Evolutionary conservation across 1,139 yeast species (phyloP), one percentile per base, ranked within the genome.

Genomic region (Hanseniaspora uvarum): DNA sequence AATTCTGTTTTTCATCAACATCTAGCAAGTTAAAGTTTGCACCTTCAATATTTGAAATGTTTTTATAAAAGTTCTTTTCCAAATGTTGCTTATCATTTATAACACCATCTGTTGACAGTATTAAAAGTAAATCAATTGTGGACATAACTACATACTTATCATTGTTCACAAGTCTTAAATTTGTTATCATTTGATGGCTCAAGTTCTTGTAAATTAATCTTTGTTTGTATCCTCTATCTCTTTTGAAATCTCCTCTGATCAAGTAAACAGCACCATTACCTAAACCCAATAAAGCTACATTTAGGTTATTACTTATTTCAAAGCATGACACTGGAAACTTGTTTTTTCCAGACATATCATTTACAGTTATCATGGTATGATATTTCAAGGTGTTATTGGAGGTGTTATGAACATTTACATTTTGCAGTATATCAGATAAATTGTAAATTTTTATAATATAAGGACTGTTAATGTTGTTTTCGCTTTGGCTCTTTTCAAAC

Each of bases 161-260:
- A 19, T 61, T 60, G 12, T 58, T 52, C 36, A 59, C 61, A 26
- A 68, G 58, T 21, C 68, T 61, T 1, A 92, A 68, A 0, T 88
- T 86, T 0, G 98, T 89, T 26, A 94, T 76, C 0, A 97, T 95
- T 53, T 86, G 94, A 28, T 71, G 68, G 18, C 81, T 76, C 5
- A 59, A 48, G 54, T 65, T 69, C 58, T 83, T 86, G 62, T 80
- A 86, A 0, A 89, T 80, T 0, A 83, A 67, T 36, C 97, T 71
- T 63, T 89, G 97, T 59, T 92, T 78, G 4, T 95, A 80, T 0
- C 98, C 98, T 56, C 96, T 70, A 63, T 94, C 99, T 60, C 92
- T 78, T 2, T 86, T 62, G 46, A 94, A 69, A 65, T 92, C 98
- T 6, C 98, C 99, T 58, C 97, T 70, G 0, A 89, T 78, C 4